Percentiles rank a stretch among this genome's conserved stretches.
Conservation (phyloP, 2,329 filamentous ascomycete species). For the Paraphaeosphaeria minitans region DNA sequence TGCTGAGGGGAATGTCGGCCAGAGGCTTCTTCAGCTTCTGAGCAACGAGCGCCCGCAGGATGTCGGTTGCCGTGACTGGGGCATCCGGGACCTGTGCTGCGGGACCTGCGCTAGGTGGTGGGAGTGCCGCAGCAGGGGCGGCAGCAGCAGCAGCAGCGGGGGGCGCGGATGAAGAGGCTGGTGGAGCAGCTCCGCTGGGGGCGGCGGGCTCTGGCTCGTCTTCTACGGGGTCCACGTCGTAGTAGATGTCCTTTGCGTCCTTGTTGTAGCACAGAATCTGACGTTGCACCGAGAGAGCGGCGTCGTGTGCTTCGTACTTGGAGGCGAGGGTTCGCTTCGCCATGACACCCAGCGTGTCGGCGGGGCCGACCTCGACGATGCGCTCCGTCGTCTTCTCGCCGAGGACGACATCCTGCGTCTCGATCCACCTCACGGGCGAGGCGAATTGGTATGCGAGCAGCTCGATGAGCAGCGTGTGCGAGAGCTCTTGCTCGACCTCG, state of each 20-base stretch:
- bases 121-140: constrained; percentile 59
- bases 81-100: constrained; percentile 85
- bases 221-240: constrained; percentile 94
- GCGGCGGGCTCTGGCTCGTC: constrained; percentile 67
- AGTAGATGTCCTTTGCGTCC: constrained; percentile 99
- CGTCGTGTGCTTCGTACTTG: constrained; percentile 99
- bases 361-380: constrained; percentile 96
- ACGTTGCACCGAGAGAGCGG: constrained; percentile 91
- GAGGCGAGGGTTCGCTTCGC: constrained; percentile 92
- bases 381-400: constrained; percentile 94
- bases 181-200: constrained; percentile 48
- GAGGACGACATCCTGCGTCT: constrained; percentile 99
- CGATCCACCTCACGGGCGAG: constrained; percentile 98
- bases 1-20: constrained; percentile 85
- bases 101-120: constrained; percentile 76
- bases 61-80: constrained; percentile 86
- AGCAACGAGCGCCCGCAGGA: constrained; percentile 85
- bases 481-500: constrained; percentile 98
- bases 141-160: constrained; percentile 59
- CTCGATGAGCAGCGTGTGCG: constrained; percentile 97
- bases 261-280: constrained; percentile 99
- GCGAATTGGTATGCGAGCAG: constrained; percentile 99
- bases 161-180: constrained; percentile 51
- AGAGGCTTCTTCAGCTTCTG: constrained; percentile 98
- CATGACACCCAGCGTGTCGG: constrained; percentile 97